These are phyloP conservation scores for Tetracladium setigerum DNA, from an alignment of 495 filamentous ascomycete genomes.

Conservation along the genomic window DNA sequence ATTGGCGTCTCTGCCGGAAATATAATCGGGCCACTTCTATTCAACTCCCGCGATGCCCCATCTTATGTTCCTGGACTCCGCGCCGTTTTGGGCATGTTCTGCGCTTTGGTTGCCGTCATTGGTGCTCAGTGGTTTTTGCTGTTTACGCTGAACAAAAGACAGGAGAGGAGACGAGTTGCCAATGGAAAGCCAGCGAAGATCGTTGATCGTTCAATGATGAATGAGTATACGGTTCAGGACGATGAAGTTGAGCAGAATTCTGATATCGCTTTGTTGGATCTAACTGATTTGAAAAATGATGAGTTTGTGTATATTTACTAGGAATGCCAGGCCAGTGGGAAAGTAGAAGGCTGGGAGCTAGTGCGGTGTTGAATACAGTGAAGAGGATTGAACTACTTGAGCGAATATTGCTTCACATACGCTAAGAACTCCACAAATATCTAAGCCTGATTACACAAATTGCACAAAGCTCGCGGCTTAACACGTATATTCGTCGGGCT, in stretches of 20 bases:
- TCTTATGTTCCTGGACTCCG: conserved; percentile 49
- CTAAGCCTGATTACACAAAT: too few relatives aligned
- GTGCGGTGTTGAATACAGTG: too few relatives aligned
- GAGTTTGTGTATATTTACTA: conserved; percentile 63
- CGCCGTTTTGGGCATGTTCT: conserved; percentile 49
- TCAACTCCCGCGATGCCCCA: conserved; percentile 49
- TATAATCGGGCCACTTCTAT: conserved; percentile 63
- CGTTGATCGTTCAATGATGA: conserved; percentile 45
- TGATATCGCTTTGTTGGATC: conserved; percentile 49
- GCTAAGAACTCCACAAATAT: too few relatives aligned
- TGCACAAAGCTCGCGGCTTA: too few relatives aligned
- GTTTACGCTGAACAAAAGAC: conserved; percentile 43
- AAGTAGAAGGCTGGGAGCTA: too few relatives aligned
- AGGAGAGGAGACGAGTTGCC: conserved; percentile 41
- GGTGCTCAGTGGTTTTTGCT: conserved; percentile 44
- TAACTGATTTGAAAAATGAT: conserved; percentile 58
- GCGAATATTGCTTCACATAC: too few relatives aligned
- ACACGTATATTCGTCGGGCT: too few relatives aligned
- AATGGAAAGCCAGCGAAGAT: conserved; percentile 52
- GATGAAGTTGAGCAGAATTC: conserved; percentile 29
- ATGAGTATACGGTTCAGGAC: conserved; percentile 24
- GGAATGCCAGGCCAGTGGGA: conserved; percentile 6
- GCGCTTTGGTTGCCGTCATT: conserved; percentile 39
- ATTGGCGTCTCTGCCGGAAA: conserved; percentile 54
- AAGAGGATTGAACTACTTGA: too few relatives aligned